Conservation (phyloP, 2,329 filamentous ascomycete species). For the Sporothrix inflata region DNA sequence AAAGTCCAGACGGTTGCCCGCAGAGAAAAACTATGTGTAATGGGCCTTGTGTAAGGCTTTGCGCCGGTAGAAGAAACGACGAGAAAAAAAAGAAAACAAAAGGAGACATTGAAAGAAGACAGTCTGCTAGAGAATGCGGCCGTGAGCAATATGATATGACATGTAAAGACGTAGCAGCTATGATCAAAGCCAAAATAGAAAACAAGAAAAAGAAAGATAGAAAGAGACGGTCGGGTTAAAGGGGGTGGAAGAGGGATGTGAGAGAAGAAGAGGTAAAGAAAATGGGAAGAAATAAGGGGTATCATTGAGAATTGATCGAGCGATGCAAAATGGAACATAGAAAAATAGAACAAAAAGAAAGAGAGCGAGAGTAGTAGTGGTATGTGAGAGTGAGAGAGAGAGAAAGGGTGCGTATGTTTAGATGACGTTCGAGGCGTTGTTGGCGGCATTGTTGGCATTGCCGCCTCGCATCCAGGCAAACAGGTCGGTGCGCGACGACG, state of each 20-base stretch:
- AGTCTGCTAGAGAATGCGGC: constrained; percentile 21
- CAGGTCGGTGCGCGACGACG: constrained; percentile 30
- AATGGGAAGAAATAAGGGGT: constrained; percentile 5
- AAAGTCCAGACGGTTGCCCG: constrained; percentile 1
- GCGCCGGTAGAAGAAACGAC: not conserved
- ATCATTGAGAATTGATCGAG: constrained; percentile 18
- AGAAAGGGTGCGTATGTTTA: not conserved
- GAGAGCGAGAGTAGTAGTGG: not conserved
- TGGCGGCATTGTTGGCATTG: constrained; percentile 13
- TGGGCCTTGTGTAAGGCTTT: not conserved
- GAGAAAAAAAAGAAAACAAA: not conserved
- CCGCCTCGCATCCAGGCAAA: constrained; percentile 35
- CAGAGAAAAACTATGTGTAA: constrained; percentile 3
- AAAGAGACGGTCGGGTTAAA: not conserved
- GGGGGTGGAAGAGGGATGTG: not conserved
- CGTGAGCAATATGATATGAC: constrained; percentile 25
- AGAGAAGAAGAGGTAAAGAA: constrained; percentile 9
- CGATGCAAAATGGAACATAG: constrained; percentile 17
- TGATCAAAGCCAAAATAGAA: constrained; percentile 7
- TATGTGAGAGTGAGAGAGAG: not conserved
- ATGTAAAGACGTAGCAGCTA: constrained; percentile 19
- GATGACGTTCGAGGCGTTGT: constrained; percentile 2
- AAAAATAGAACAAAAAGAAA: not conserved
- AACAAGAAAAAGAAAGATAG: not conserved
- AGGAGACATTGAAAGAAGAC: not conserved